Base-by-base conservation (phyloP, 163 green algal species). In the Scenedesmus sp. region DNA sequence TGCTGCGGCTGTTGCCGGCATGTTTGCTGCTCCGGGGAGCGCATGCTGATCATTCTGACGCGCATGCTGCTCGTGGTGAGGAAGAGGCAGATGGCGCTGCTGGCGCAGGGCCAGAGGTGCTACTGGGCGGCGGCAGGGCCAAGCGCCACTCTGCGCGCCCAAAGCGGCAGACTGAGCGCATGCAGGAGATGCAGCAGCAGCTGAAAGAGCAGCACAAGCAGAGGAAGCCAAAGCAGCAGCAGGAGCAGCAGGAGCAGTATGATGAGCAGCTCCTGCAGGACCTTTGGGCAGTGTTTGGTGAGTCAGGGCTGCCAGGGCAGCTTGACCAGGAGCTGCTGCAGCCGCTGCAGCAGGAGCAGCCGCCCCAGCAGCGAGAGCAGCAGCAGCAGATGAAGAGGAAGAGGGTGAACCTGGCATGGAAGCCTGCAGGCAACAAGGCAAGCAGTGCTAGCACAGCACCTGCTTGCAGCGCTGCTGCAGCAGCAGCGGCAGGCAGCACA, bases 111-210 rank as follows among this genome's bases (percentile, higher is more conserved):
- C 7, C 40, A 18, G 65, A 76, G 30, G 40, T 76, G 65, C 65
- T 76, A 30, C 30, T 37, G 6, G 30, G 30, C 18, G 65, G 1
- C 26, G 3, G 65, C 30, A 16, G 0, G 30, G 26, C 30, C 65
- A 76, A 15, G 65, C 65, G 65, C 65, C 65, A 76, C 65, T 76
- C 65, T 76, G 65, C 65, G 26, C 65, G 65, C 26, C 30, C 65
- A 26, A 76, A 76, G 65, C 65, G 65, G 30, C 65, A 26, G 0
- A 76, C 65, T 20, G 65, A 76, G 30, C 65, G 65, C 65, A 76
- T 76, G 65, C 65, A 76, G 30, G 65, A 76, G 65, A 76, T 76
- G 65, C 65, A 76, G 65, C 65, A 76, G 65, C 65, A 76, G 65
- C 16, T 76, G 65, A 3, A 24, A 9, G 65, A 40, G 26, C 65